Evolutionary conservation across 2,329 filamentous ascomycete genomes (phyloP).

Genomic region (Bipolaris oryzae): DNA sequence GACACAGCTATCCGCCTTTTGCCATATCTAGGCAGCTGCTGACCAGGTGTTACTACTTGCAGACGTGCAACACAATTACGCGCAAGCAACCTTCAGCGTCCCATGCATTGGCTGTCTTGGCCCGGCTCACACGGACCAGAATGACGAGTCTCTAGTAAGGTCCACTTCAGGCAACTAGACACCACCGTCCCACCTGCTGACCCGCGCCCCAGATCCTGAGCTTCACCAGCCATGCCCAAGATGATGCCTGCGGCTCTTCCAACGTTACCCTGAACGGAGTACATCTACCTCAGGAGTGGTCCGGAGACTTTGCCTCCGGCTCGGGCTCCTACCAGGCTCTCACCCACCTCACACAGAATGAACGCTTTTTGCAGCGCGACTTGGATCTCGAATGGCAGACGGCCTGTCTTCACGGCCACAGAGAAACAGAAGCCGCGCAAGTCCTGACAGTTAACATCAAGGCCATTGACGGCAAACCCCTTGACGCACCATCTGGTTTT

Average conservation of each 20-base stretch:
- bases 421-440: slow-evolving; percentile 42
- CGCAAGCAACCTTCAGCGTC: slow-evolving; percentile 52
- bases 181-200: slow-evolving; percentile 33
- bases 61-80: slow-evolving; percentile 45
- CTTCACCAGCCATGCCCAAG: slow-evolving; percentile 48
- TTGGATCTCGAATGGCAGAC: slow-evolving; percentile 49
- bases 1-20: slow-evolving; percentile 9
- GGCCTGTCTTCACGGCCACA: slow-evolving; percentile 45
- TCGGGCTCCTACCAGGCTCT: slow-evolving; percentile 41
- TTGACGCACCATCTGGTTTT: slow-evolving; percentile 45
- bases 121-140: slow-evolving; percentile 43
- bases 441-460: slow-evolving; percentile 50
- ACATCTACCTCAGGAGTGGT: slow-evolving; percentile 47
- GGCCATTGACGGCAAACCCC: slow-evolving; percentile 44
- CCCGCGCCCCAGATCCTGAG: slow-evolving; percentile 48
- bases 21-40: slow-evolving; percentile 44
- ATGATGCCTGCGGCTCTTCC: slow-evolving; percentile 46
- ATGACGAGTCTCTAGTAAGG: slow-evolving; percentile 52
- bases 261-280: slow-evolving; percentile 53
- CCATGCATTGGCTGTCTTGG: slow-evolving; percentile 52
- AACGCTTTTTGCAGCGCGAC: slow-evolving; percentile 42
- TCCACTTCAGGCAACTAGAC: slow-evolving; percentile 42
- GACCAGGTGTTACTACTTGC: slow-evolving; percentile 12
- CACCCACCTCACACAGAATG: slow-evolving; percentile 41
- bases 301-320: slow-evolving; percentile 45